Evolutionary conservation across 1,284 basidiomycete genomes (phyloP).

Genomic region (Albatrellus sp.): DNA sequence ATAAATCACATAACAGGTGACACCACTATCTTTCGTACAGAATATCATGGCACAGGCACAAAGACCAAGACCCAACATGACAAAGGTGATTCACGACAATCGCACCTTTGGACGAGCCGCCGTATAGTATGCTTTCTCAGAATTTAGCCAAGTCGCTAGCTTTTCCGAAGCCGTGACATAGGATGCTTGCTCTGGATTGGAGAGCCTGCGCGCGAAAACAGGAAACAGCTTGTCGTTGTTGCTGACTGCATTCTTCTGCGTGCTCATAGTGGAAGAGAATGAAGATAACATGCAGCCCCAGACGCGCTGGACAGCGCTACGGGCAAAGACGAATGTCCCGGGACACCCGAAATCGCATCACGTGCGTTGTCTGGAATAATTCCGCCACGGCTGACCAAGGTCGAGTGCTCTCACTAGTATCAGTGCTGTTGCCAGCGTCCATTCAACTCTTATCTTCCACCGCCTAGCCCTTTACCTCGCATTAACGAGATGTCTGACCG

Average conservation of each 20-base stretch:
- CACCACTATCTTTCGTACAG: neutral
- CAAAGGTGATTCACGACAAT: neutral
- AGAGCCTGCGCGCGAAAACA: neutral
- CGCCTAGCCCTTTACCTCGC: too few species aligned
- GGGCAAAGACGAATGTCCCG: too few species aligned
- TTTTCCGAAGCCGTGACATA: neutral
- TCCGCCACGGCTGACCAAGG: too few species aligned
- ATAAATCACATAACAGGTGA: neutral
- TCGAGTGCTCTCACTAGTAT: too few species aligned
- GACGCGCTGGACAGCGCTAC: too few species aligned
- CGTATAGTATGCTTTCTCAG: constrained; percentile 3
- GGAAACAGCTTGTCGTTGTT: constrained; percentile 5
- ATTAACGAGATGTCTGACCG: too few species aligned
- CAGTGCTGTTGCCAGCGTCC: too few species aligned
- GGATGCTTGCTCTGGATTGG: neutral
- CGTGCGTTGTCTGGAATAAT: too few species aligned
- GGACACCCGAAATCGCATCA: too few species aligned
- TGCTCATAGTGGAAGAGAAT: neutral
- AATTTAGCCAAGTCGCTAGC: neutral
- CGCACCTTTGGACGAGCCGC: constrained; percentile 4
- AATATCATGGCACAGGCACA: neutral
- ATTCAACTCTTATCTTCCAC: too few species aligned
- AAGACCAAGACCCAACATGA: neutral
- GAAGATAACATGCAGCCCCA: too few species aligned
- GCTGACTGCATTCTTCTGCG: neutral